A percentile compares a stretch with the other conserved stretches of the same genome.
These are phyloP conservation scores for Sugiyamaella pinicola DNA, from an alignment of 1,139 yeast species.

Conservation along the genomic window DNA sequence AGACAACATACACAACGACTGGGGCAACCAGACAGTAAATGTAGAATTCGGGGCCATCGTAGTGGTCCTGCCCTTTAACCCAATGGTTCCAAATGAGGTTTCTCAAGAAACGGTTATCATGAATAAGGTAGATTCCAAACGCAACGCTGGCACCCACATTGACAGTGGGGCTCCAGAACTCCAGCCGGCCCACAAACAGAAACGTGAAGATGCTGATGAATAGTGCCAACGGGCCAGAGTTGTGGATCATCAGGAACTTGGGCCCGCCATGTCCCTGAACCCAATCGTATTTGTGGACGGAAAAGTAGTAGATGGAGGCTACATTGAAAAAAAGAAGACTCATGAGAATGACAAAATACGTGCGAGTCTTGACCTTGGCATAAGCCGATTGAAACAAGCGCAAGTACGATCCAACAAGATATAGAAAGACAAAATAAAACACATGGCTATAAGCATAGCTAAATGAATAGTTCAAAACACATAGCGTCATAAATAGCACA, in stretches of 20 bases:
- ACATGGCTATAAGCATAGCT: constrained; percentile 19
- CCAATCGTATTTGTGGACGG: constrained; percentile 13
- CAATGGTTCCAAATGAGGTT: constrained; percentile 11
- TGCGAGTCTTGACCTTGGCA: constrained; percentile 11
- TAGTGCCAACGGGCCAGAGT: constrained; percentile 17
- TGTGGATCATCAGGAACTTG: constrained; percentile 16
- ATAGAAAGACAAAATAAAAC: constrained; percentile 14
- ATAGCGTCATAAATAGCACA: constrained; percentile 11
- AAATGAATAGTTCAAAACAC: constrained; percentile 9
- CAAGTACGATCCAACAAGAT: constrained; percentile 17
- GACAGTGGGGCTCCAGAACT: constrained; percentile 18
- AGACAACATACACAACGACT: constrained; percentile 6
- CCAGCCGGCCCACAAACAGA: constrained; percentile 11
- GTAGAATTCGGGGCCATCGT: constrained; percentile 9
- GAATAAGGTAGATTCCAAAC: constrained; percentile 21
- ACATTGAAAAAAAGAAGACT: constrained; percentile 9
- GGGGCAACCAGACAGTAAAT: constrained; percentile 15
- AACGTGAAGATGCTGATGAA: constrained; percentile 14
- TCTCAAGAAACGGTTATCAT: constrained; percentile 17
- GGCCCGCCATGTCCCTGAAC: constrained; percentile 15
- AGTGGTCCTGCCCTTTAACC: constrained; percentile 14
- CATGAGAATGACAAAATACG: constrained; percentile 11
- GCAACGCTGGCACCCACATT: constrained; percentile 17
- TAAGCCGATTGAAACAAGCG: constrained; percentile 5
- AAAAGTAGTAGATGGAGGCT: constrained; percentile 15